These are phyloP conservation scores for Fonsecaea multimorphosa DNA, from an alignment of 2,329 filamentous ascomycete genomes.

Conservation along the genomic window DNA sequence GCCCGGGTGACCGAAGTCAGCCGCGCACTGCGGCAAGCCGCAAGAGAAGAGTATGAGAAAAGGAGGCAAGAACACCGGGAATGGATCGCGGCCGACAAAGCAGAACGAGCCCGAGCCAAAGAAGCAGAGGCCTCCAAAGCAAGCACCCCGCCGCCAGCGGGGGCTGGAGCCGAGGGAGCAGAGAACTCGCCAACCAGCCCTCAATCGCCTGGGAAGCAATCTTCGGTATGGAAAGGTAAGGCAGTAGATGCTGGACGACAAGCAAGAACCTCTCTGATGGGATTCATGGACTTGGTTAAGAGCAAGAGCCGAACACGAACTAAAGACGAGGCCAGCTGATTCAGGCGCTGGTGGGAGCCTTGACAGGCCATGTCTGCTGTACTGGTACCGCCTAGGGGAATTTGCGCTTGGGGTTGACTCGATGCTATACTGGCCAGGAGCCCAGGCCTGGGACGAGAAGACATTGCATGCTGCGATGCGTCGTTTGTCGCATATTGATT, in stretches of 20 bases:
- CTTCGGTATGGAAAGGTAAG: conserved; percentile 35
- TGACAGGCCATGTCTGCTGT: background rate
- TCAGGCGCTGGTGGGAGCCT: background rate
- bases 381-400: background rate
- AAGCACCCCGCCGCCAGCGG: conserved; percentile 12
- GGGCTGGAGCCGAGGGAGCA: conserved; percentile 26
- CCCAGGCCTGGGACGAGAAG: background rate
- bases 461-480: background rate
- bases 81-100: conserved; percentile 43
- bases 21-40: conserved; percentile 39
- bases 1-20: conserved; percentile 41
- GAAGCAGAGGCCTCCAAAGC: conserved; percentile 29
- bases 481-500: background rate
- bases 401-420: background rate
- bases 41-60: conserved; percentile 40
- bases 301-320: conserved; percentile 33
- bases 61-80: conserved; percentile 42
- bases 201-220: conserved; percentile 23
- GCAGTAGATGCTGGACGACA: conserved; percentile 39
- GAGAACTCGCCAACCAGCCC: conserved; percentile 21
- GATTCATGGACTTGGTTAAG: conserved; percentile 36
- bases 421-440: conserved; percentile 5
- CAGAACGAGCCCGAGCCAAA: conserved; percentile 29
- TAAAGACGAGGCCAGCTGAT: conserved; percentile 33
- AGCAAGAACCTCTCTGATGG: conserved; percentile 37